phyloP scores from a whole-genome alignment of 2,329 filamentous ascomycete species.

The Endoconidiophora polonica region DNA sequence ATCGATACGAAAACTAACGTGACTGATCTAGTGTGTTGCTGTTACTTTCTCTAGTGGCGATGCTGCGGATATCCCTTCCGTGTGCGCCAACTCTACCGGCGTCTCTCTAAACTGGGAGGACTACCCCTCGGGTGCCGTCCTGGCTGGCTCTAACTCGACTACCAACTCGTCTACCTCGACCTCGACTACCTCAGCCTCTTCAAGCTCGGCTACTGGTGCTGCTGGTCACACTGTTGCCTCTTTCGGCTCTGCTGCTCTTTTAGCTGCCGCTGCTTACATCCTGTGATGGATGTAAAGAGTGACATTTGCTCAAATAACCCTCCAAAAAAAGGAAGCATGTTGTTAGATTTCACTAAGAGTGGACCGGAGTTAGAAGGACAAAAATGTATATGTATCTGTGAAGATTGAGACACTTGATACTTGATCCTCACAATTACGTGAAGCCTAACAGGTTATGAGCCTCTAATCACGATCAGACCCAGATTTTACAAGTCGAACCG shows the following conservation, averaged over 20 bases:
- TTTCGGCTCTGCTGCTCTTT: constrained; percentile 10
- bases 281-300: background rate
- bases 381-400: no score
- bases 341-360: background rate
- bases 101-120: background rate
- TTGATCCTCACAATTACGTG: no score
- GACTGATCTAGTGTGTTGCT: constrained; percentile 7
- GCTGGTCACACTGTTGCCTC: constrained; percentile 6
- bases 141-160: constrained; percentile 10
- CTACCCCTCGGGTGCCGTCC: constrained; percentile 7
- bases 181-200: background rate
- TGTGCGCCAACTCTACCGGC: constrained; percentile 9
- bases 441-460: no score
- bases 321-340: background rate
- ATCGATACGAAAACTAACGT: background rate
- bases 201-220: constrained; percentile 7
- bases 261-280: constrained; percentile 11
- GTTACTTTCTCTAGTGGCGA: constrained; percentile 8
- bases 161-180: constrained; percentile 2
- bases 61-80: constrained; percentile 6
- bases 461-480: no score
- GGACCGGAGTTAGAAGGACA: background rate
- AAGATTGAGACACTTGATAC: no score
- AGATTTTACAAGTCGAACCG: no score
- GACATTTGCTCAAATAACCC: background rate